A percentile compares a stretch with the other conserved stretches of the same genome.
Conservation (phyloP, 2,329 filamentous ascomycete genomes). For the Xylariaceae sp. region DNA sequence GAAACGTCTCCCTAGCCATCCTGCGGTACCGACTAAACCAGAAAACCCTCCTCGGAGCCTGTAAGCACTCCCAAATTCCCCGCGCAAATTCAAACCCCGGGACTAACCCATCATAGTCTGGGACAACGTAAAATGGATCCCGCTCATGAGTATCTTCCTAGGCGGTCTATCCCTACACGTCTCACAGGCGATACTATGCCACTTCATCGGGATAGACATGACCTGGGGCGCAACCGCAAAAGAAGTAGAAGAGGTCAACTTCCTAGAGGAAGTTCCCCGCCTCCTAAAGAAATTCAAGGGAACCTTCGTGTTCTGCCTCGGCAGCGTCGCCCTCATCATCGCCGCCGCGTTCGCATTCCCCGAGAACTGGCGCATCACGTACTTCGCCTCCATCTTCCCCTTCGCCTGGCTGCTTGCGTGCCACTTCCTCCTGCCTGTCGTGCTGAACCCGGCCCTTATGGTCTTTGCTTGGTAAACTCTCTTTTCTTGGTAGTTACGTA, state of each 20-base stretch:
- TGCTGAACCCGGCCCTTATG: conserved; percentile 61
- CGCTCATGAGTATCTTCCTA: conserved; percentile 41
- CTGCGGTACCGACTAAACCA: conserved; percentile 57
- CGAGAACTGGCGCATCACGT: conserved; percentile 50
- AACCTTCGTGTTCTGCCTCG: conserved; percentile 31
- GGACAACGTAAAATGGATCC: conserved; percentile 52
- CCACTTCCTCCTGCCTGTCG: conserved; percentile 57
- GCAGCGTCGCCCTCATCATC: conserved; percentile 30
- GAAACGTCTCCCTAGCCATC: conserved; percentile 47
- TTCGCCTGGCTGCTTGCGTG: conserved; percentile 47
- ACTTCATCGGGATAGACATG: conserved; percentile 44
- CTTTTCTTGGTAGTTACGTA: no score
- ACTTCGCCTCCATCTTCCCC: conserved; percentile 58
- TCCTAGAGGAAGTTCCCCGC: conserved; percentile 33
- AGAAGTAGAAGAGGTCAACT: conserved; percentile 35
- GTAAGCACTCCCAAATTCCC: conserved; percentile 27
- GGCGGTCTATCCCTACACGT: conserved; percentile 43
- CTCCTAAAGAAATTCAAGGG: conserved; percentile 34
- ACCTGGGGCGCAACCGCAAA: conserved; percentile 35
- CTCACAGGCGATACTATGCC: conserved; percentile 38
- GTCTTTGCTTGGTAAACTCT: conserved; percentile 56
- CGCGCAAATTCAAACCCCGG: neutral
- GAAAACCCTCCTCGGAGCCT: conserved; percentile 42
- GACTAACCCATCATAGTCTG: conserved; percentile 34
- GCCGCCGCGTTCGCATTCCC: conserved; percentile 31